These are phyloP conservation scores for Dactylellina parvicollis DNA, from an alignment of 2,329 filamentous ascomycete genomes.

Conservation along the genomic window DNA sequence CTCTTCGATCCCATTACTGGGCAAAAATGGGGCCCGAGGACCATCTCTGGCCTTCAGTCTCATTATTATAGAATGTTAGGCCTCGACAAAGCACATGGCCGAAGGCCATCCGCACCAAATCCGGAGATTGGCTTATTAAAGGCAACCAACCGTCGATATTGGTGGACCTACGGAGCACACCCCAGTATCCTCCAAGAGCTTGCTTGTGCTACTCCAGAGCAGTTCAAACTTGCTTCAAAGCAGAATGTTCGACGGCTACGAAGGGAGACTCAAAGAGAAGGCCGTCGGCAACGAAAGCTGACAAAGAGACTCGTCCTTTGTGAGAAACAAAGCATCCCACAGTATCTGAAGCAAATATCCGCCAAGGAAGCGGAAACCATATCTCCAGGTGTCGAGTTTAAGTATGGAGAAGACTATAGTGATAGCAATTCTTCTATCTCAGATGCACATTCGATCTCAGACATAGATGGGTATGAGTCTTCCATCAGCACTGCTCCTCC, in stretches of 20 bases:
- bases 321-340: slow-evolving; percentile 9
- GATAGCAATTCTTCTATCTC: slow-evolving; percentile 35
- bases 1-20: slow-evolving; percentile 33
- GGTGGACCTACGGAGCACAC: slow-evolving; percentile 43
- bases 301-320: slow-evolving; percentile 3
- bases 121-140: slow-evolving; percentile 48
- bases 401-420: slow-evolving; percentile 4
- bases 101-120: slow-evolving; percentile 44
- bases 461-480: slow-evolving; percentile 48
- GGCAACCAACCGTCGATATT: slow-evolving; percentile 45
- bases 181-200: slow-evolving; percentile 10
- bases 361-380: background rate
- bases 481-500: slow-evolving; percentile 29
- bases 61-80: slow-evolving; percentile 51
- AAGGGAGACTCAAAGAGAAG: slow-evolving; percentile 33
- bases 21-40: slow-evolving; percentile 44
- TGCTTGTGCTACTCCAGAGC: slow-evolving; percentile 11
- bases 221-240: slow-evolving; percentile 29
- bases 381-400: background rate
- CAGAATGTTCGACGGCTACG: slow-evolving; percentile 29
- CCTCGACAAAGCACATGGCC: slow-evolving; percentile 37
- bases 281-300: slow-evolving; percentile 44
- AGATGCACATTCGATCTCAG: slow-evolving; percentile 35
- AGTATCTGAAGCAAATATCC: background rate
- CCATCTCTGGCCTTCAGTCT: slow-evolving; percentile 51